phyloP scores from a whole-genome alignment of 1,284 basidiomycete genomes.

The Cystobasidium sp. region DNA sequence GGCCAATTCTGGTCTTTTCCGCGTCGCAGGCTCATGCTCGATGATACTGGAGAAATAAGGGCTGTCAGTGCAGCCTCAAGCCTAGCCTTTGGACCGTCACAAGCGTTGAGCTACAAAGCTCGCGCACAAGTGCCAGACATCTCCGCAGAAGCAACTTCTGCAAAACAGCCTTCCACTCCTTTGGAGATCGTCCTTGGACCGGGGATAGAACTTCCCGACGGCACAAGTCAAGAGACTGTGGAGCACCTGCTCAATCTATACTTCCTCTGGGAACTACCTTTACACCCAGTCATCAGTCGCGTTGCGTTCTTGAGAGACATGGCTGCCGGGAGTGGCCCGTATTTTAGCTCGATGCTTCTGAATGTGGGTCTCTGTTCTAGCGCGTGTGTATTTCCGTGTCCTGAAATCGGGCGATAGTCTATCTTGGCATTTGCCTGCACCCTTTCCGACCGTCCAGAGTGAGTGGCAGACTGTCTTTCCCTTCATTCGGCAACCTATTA shows the following conservation, averaged over 20 bases:
- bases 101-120: neutral
- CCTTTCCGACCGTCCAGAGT: neutral
- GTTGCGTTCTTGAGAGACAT: constrained; percentile 20
- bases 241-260: neutral
- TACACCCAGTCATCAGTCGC: constrained; percentile 30
- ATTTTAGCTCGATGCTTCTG: constrained; percentile 13
- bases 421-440: constrained; percentile 10
- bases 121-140: neutral
- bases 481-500: neutral
- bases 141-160: neutral
- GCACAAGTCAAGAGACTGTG: neutral
- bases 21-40: neutral
- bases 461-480: neutral
- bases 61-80: constrained; percentile 21
- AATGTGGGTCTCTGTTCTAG: no score
- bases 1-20: no score
- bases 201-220: neutral
- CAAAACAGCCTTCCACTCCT: neutral
- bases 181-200: neutral
- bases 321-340: constrained; percentile 16
- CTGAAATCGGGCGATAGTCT: constrained; percentile 15
- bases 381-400: neutral
- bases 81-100: neutral
- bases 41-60: neutral
- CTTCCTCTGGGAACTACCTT: constrained; percentile 16